Percentiles rank a stretch among this genome's conserved stretches.
phyloP scores from a whole-genome alignment of 2,329 filamentous ascomycete genomes.

The Furcasterigmium sp. region DNA sequence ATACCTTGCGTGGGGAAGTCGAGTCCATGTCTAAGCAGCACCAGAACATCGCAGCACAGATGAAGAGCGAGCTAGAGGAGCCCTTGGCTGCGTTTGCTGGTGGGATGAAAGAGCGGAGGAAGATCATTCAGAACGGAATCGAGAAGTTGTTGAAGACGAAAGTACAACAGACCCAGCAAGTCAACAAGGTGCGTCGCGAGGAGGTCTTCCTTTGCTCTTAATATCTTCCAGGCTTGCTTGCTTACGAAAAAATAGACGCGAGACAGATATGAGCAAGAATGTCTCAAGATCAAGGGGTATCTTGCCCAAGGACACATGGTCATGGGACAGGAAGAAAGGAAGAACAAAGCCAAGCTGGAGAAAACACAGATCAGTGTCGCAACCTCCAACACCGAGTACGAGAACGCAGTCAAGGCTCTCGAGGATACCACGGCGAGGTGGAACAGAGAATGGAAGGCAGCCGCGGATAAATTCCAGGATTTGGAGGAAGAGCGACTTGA shows the following conservation, averaged over 20 bases:
- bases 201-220: neutral
- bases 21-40: slow-evolving; percentile 94
- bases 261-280: slow-evolving; percentile 96
- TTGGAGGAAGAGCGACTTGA: slow-evolving; percentile 95
- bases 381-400: slow-evolving; percentile 87
- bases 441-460: slow-evolving; percentile 98
- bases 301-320: slow-evolving; percentile 99
- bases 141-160: slow-evolving; percentile 94
- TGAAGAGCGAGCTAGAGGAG: slow-evolving; percentile 95
- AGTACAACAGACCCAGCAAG: slow-evolving; percentile 79
- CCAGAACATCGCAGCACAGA: slow-evolving; percentile 82
- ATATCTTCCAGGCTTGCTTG: neutral
- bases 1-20: slow-evolving; percentile 82
- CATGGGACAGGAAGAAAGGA: slow-evolving; percentile 97
- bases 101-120: slow-evolving; percentile 91
- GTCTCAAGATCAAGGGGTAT: slow-evolving; percentile 96
- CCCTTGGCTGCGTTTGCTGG: slow-evolving; percentile 87
- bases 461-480: slow-evolving; percentile 98
- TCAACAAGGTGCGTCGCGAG: slow-evolving; percentile 71
- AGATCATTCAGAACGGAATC: slow-evolving; percentile 91
- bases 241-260: slow-evolving; percentile 52
- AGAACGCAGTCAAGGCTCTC: slow-evolving; percentile 83
- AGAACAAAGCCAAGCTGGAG: slow-evolving; percentile 97
- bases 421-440: slow-evolving; percentile 93
- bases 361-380: slow-evolving; percentile 97